A percentile compares a stretch with the other conserved stretches of the same genome.
These are phyloP conservation scores for Neonectria sp. DNA, from an alignment of 2,329 filamentous ascomycete species.

Conservation along the genomic window DNA sequence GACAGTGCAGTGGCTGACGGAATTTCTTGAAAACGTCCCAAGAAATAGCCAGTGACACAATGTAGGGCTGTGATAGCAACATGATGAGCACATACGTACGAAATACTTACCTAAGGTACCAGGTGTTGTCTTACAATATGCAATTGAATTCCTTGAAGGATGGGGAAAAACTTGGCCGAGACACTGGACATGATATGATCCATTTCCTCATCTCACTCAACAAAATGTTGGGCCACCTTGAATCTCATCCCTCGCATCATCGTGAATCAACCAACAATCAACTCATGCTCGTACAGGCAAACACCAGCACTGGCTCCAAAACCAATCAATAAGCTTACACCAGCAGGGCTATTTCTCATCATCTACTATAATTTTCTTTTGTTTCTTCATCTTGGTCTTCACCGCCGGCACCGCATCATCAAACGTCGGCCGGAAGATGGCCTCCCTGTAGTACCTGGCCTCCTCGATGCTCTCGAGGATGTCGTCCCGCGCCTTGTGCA, in stretches of 20 bases:
- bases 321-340: neutral
- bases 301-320: neutral
- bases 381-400: constrained; percentile 42
- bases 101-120: neutral
- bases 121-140: neutral
- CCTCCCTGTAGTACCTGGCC: constrained; percentile 84
- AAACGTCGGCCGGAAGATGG: constrained; percentile 70
- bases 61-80: neutral
- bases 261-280: no score
- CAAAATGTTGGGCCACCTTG: neutral
- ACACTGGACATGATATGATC: neutral
- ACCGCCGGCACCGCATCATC: constrained; percentile 39
- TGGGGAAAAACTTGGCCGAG: neutral
- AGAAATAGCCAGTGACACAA: neutral
- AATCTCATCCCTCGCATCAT: neutral
- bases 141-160: neutral
- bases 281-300: no score
- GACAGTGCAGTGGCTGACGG: constrained; percentile 33
- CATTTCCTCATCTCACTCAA: neutral
- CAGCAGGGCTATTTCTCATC: neutral
- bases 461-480: constrained; percentile 97
- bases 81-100: neutral
- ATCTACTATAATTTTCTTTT: constrained; percentile 12
- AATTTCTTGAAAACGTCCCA: constrained; percentile 27
- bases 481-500: constrained; percentile 89